Percentiles rank a stretch among this genome's conserved stretches.
These are phyloP conservation scores for Coniochaeta pulveracea DNA, from an alignment of 2,329 filamentous ascomycete species.

Conservation along the genomic window DNA sequence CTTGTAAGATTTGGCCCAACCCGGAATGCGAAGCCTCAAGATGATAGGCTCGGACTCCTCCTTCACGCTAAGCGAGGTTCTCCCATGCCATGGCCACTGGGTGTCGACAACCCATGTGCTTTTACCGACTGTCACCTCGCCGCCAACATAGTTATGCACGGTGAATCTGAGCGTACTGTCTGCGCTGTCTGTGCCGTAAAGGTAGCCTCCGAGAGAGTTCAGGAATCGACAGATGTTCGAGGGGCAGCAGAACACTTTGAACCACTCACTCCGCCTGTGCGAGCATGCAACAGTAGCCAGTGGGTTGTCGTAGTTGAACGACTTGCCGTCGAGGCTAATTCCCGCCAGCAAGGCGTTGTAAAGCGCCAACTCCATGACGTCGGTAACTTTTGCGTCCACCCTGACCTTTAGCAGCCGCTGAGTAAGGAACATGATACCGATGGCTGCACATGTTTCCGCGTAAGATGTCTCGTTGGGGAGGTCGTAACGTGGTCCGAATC, in stretches of 20 bases:
- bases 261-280: conserved; percentile 43
- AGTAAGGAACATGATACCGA: conserved; percentile 48
- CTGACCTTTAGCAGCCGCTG: conserved; percentile 43
- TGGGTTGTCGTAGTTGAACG: conserved; percentile 52
- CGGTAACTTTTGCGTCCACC: conserved; percentile 38
- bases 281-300: conserved; percentile 36
- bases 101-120: conserved; percentile 2
- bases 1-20: neutral
- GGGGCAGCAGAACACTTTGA: conserved; percentile 47
- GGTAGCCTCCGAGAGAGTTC: conserved; percentile 42
- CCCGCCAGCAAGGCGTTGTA: conserved; percentile 50
- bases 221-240: conserved; percentile 45
- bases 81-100: conserved; percentile 1
- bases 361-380: conserved; percentile 48
- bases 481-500: conserved; percentile 47
- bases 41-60: neutral
- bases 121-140: conserved; percentile 7
- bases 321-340: conserved; percentile 42
- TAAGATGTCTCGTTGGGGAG: conserved; percentile 47
- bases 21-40: neutral
- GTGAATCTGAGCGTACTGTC: neutral
- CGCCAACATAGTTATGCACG: conserved; percentile 32
- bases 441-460: conserved; percentile 47
- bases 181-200: conserved; percentile 37
- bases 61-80: conserved; percentile 1